Conservation (phyloP, 2,329 filamentous ascomycete species). For the Fusarium pilosicola region DNA sequence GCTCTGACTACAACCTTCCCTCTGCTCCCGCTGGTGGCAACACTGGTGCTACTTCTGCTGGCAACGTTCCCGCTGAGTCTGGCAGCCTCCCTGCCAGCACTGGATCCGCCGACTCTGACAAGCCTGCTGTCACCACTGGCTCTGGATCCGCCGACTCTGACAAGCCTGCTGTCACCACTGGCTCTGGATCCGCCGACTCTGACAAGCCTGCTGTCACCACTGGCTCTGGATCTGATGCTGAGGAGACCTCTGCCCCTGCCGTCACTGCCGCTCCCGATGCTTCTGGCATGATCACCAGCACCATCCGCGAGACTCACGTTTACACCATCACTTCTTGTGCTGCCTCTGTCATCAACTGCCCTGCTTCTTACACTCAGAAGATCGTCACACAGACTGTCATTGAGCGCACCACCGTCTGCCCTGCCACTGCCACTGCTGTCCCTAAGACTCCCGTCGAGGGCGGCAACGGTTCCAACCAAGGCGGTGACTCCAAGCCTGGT, state of each 20-base stretch:
- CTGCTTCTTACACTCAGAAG: conserved; percentile 48
- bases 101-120: too few relatives aligned
- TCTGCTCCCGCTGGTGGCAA: not conserved
- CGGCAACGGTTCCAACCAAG: not conserved
- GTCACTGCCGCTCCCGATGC: conserved; percentile 19
- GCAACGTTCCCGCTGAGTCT: conserved; percentile 1
- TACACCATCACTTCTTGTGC: conserved; percentile 52
- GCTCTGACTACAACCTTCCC: not conserved
- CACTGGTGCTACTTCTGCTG: conserved; percentile 7
- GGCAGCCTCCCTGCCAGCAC: conserved; percentile 12
- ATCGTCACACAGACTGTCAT: conserved; percentile 42
- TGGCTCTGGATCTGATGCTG: conserved; percentile 6
- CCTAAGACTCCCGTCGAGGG: not conserved
- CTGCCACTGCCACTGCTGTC: conserved; percentile 29
- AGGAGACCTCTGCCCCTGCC: conserved; percentile 10
- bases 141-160: too few relatives aligned
- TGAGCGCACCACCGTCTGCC: conserved; percentile 37
- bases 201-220: conserved; percentile 8
- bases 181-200: too few relatives aligned
- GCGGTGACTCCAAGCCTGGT: conserved; percentile 1
- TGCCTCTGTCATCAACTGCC: conserved; percentile 53
- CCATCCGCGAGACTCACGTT: conserved; percentile 36
- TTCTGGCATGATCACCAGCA: conserved; percentile 36
- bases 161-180: too few relatives aligned
- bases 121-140: too few relatives aligned